Evolutionary conservation across 1,284 basidiomycete genomes (phyloP), one percentile per base, ranked within the genome.

Genomic region (Athelia psychrophila): DNA sequence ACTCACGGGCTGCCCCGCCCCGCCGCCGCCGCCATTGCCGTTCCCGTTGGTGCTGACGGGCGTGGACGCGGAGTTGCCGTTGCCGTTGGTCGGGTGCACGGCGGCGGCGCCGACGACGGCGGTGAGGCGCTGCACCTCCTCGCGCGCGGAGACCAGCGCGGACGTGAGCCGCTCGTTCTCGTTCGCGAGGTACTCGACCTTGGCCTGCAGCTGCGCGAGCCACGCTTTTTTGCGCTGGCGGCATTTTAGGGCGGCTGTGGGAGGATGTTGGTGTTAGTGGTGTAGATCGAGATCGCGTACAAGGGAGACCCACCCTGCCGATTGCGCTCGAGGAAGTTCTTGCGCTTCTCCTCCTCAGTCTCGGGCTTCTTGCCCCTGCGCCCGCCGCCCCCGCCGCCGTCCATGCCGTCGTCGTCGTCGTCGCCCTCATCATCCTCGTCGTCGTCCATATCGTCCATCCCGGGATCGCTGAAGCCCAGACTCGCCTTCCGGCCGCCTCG

Each of bases 191-290:
- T 81, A 92, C 67, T 98, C 95, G 66, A 95, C 93, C 65, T 96
- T 96, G 50, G 88, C 86, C 70, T 99, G 96, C 18, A 99, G 77
- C 58, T 93, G 89, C 22, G 86, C 80, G 23, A 98, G 81, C 96
- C 97, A 99, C 5, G 94, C 94, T 73, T 99, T 99, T 72, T 99
- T 99, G 51, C 96, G 87, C 68, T 99, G 96, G 36, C 96, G 91
- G 71, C 97, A 99, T 74, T 99, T 99, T 64, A 98, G 84, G 3
- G 96, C 96, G 53, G 96, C 96, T 96, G 64, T 45, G 58, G 52
- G 35, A 51, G 24, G 40, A 2, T 24, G 24, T 50, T 32, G 19
- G 18, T 10, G 44, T 46, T 24, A 36, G 50, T 24, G 42, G 32
- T 47, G n/a, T 45, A 19, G 16, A 3, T 25, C 30, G 19, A 24